Percentiles rank a stretch among this genome's conserved stretches.
Evolutionary conservation across 176 grass and related monocot genomes (phyloP).

Genomic region (Guadua angustifolia): DNA sequence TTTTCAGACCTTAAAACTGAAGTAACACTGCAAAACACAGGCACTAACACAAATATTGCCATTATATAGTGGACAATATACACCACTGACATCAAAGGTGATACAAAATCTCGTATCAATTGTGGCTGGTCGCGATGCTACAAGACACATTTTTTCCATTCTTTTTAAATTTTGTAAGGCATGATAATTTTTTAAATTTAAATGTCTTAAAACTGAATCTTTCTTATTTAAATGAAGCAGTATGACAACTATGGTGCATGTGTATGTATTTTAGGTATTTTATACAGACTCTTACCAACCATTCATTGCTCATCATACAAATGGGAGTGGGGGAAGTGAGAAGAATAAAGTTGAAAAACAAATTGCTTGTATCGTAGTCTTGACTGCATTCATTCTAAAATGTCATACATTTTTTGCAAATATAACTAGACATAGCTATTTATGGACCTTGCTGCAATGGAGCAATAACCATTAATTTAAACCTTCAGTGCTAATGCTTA

Average conservation of each 20-base stretch:
- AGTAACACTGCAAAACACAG: neutral
- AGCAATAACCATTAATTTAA: neutral
- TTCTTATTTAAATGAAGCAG: neutral
- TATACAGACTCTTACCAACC: neutral
- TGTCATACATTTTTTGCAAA: neutral
- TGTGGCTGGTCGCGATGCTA: neutral
- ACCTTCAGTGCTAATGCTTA: neutral
- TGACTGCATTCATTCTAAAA: neutral
- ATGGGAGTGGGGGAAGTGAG: neutral
- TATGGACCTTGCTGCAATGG: neutral
- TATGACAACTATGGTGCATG: neutral
- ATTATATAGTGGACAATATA: neutral
- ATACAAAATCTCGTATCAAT: neutral
- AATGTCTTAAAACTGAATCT: too few species aligned
- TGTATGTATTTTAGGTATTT: slow-evolving; percentile 4
- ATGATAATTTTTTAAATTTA: too few species aligned
- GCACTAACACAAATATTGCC: neutral
- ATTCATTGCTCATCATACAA: neutral
- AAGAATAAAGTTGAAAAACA: neutral
- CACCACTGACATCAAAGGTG: neutral
- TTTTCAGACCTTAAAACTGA: neutral
- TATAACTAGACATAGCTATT: neutral
- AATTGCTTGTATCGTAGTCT: neutral
- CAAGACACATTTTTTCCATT: neutral
- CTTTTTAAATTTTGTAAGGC: neutral